Base-by-base conservation (phyloP, 1,284 basidiomycete genomes). In the Rhodotorula glutinis region DNA sequence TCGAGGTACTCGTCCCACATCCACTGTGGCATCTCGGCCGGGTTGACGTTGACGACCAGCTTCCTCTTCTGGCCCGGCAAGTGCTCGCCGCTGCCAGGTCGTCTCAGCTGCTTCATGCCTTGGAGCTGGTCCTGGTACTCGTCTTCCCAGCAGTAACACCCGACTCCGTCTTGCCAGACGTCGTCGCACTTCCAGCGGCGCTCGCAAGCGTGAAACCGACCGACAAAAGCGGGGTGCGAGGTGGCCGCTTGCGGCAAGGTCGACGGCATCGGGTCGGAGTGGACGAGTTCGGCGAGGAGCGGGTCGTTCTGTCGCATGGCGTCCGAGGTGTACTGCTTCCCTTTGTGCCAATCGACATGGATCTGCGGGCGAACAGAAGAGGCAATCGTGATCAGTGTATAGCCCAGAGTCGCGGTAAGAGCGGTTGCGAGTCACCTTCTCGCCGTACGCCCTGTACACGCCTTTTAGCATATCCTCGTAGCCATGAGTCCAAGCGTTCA, bases 401-500 rank as follows among this genome's bases (percentile, higher is more conserved):
- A 30, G 23, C 21, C 25, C 27, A 2, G n/a, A 3, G 27, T 4
- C 40, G 8, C 30, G 16, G 52, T 38, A 21, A 40, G 27, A 25
- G 23, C 27, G 25, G 27, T 7, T 17, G 29, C 19, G 25, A 70
- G 77, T 58, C 7, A 14, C 27, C 57, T 52, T 17, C 27, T 82
- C 81, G 46, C 83, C 79, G 74, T 93, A 94, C 1, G 81, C 79
- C 3, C 81, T 79, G 0, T 88, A 83, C 3, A 95, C 81, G 0
- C 83, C 88, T 75, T 91, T 90, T 40, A 93, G 81, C 23, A 92
- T 80, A 54, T 92, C 89, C 77, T 77, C 76, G 67, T 79, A 82
- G 33, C 94, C 93, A 87, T 89, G 92, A 0, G 92, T 96, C 93
- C 94, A 97, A 0, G 85, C 78, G 73, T 97, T 92, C 69, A 97